Percentiles rank a stretch among this genome's conserved stretches.
Conservation (phyloP, 805 yeast species). For the Komagataella kurtzmanii region DNA sequence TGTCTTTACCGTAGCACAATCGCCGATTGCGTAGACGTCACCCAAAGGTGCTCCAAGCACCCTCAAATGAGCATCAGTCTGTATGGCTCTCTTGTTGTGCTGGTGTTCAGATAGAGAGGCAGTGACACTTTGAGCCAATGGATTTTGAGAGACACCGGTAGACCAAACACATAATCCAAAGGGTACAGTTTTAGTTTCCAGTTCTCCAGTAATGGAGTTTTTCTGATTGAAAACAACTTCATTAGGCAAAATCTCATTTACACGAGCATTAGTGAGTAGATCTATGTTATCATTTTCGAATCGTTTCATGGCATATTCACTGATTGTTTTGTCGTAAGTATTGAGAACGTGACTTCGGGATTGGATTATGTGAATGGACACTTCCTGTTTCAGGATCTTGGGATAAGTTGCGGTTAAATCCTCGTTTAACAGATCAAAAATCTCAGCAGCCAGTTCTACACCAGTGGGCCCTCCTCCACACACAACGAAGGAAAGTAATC, state of each 20-base stretch:
- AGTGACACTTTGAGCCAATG: slow-evolving; percentile 43
- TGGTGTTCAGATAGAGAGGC: slow-evolving; percentile 32
- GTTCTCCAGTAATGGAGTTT: slow-evolving; percentile 24
- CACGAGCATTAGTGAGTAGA: slow-evolving; percentile 51
- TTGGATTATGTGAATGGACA: slow-evolving; percentile 57
- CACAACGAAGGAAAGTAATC: slow-evolving; percentile 46
- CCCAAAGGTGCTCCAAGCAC: slow-evolving; percentile 57
- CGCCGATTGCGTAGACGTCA: slow-evolving; percentile 62
- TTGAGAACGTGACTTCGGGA: slow-evolving; percentile 55
- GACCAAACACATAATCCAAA: slow-evolving; percentile 67
- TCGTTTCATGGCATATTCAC: slow-evolving; percentile 51
- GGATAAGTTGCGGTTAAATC: slow-evolving; percentile 48
- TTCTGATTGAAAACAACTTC: slow-evolving; percentile 45
- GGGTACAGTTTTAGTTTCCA: slow-evolving; percentile 34
- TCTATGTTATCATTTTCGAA: slow-evolving; percentile 52
- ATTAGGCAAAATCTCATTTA: slow-evolving; percentile 40
- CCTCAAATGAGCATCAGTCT: slow-evolving; percentile 61
- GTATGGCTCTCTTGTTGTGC: slow-evolving; percentile 56
- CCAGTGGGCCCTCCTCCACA: slow-evolving; percentile 76
- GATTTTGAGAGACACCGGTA: slow-evolving; percentile 60
- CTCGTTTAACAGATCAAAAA: slow-evolving; percentile 52
- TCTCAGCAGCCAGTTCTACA: slow-evolving; percentile 63
- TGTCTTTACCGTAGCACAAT: slow-evolving; percentile 54
- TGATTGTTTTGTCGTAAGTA: slow-evolving; percentile 53
- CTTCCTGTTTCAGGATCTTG: slow-evolving; percentile 42